A percentile compares a stretch with the other conserved stretches of the same genome.
phyloP scores from a whole-genome alignment of 352 stramenopile species.

The Phytophthora lateralis region DNA sequence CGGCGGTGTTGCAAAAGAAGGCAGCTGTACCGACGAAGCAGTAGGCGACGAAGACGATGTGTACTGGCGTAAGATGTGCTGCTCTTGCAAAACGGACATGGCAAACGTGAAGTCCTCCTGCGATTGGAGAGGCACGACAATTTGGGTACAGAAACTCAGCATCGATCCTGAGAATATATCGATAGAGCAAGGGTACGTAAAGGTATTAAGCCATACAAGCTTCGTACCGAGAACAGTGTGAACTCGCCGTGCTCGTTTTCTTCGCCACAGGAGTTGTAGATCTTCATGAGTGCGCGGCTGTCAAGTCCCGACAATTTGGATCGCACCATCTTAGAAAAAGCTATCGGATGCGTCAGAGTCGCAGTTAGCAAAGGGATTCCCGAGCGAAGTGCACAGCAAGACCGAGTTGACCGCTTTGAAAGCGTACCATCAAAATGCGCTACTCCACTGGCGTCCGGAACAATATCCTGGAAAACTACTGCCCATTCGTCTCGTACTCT shows the following conservation, averaged over 20 bases:
- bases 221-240: conserved; percentile 56
- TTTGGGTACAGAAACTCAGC: conserved; percentile 6
- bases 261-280: conserved; percentile 79
- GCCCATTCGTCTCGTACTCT: conserved; percentile 68
- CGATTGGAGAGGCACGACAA: not conserved
- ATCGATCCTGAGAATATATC: not conserved
- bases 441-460: conserved; percentile 65
- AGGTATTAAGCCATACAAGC: conserved; percentile 9
- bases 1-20: conserved; percentile 16
- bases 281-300: conserved; percentile 59
- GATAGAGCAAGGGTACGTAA: conserved; percentile 12
- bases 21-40: conserved; percentile 26
- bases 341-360: conserved; percentile 20
- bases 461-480: conserved; percentile 63
- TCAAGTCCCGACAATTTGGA: conserved; percentile 58
- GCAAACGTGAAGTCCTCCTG: conserved; percentile 73
- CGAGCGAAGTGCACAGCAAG: too few species aligned
- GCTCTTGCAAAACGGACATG: conserved; percentile 67
- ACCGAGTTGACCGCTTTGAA: not conserved
- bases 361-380: not conserved
- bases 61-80: conserved; percentile 47
- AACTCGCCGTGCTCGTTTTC: conserved; percentile 86
- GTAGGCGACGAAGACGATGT: conserved; percentile 24
- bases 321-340: conserved; percentile 62
- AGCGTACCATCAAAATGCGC: conserved; percentile 60